These are phyloP conservation scores for Peniophora sp. DNA, from an alignment of 1,284 basidiomycete genomes.

Conservation along the genomic window DNA sequence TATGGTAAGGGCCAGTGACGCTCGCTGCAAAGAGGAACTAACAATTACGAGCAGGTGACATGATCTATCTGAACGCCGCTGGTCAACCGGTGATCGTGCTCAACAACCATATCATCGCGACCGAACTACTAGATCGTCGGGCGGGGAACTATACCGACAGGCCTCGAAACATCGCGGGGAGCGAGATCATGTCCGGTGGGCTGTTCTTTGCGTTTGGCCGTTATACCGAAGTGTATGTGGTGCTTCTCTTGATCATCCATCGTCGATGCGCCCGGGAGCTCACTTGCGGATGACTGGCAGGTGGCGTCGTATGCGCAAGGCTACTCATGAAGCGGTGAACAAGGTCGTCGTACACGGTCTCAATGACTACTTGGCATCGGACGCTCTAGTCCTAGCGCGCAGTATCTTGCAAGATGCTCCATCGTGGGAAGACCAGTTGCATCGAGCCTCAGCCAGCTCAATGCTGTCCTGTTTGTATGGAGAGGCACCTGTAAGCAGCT, in stretches of 20 bases:
- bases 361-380: slow-evolving; percentile 5
- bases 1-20: background rate
- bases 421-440: slow-evolving; percentile 8
- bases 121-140: slow-evolving; percentile 15
- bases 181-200: background rate
- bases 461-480: slow-evolving; percentile 9
- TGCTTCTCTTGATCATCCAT: background rate
- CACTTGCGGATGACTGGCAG: background rate
- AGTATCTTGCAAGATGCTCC: slow-evolving; percentile 3
- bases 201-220: background rate
- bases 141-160: slow-evolving; percentile 13
- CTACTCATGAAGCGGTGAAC: slow-evolving; percentile 10
- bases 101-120: slow-evolving; percentile 10
- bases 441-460: slow-evolving; percentile 9
- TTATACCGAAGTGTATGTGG: background rate
- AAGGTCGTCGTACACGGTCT: slow-evolving; percentile 10
- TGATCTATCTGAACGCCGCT: slow-evolving; percentile 13
- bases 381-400: slow-evolving; percentile 5
- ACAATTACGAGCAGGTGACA: slow-evolving; percentile 10
- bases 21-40: background rate
- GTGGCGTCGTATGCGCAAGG: slow-evolving; percentile 13
- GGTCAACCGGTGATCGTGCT: slow-evolving; percentile 15
- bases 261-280: no score
- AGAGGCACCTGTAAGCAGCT: slow-evolving; percentile 1
- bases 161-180: slow-evolving; percentile 3